Evolutionary conservation across 2,329 filamentous ascomycete species (phyloP), one percentile per base, ranked within the genome.

Genomic region (Venturia asperata): DNA sequence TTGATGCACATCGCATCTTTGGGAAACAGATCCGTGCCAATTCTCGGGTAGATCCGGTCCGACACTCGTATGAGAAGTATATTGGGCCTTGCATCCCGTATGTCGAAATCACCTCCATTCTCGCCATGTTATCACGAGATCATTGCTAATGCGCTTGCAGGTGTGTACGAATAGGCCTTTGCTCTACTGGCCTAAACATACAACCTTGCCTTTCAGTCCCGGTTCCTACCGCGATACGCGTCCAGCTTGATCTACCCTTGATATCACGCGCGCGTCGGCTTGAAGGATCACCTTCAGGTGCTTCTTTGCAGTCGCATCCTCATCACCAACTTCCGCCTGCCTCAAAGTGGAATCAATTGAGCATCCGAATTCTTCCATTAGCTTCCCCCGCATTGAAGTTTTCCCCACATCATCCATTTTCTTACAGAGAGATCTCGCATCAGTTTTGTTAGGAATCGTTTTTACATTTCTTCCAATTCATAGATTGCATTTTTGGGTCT

Each of bases 31-130:
- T 34, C 24, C 49, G 49, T 34, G 49, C 5, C 49, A 56, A 34
- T 58, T 58, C 15, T 52, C 52, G 52, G 52, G 52, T 27, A 58
- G 27, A 58, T 58, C 52, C 52, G 52, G 27, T 19, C 52, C 52
- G 52, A n/a, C 27, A 58, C 52, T 58, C 15, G 30, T n/a, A n/a
- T 58, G 52, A 58, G 30, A 58, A 13, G 52, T 58, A 17, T 55
- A n/a, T 58, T 37, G 52, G 37, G 30, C 49, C 49, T 56, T 34
- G 49, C 13, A 49, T 49, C 49, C 49, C 27, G 49, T 56, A 58
- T 58, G 52, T 58, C 30, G 19, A 37, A 34, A 30, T 9, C 49
- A 7, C 49, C 30, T 56, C 49, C 49, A 34, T 56, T 56, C 24
- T 34, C 6, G 27, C 24, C 6, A n/a, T 9, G 6, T 4, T 39